A percentile compares a stretch with the other conserved stretches of the same genome.
Conservation (phyloP, 176 grass and related monocot genomes). For the Cenchrus purpureus region DNA sequence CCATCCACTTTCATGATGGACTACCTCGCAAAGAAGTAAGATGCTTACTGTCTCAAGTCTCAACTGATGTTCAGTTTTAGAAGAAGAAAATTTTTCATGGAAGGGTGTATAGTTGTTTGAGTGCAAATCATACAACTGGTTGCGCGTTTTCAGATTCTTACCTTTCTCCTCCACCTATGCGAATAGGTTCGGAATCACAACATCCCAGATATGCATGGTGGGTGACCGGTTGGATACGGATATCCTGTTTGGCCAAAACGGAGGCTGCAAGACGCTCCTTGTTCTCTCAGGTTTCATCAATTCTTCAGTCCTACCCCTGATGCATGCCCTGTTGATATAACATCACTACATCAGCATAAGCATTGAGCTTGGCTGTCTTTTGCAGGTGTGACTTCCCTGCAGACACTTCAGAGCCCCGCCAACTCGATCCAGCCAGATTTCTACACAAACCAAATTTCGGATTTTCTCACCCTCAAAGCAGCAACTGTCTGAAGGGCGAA, state of each 20-base stretch:
- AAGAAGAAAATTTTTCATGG: constrained; percentile 20
- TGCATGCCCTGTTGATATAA: neutral
- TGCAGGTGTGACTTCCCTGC: constrained; percentile 83
- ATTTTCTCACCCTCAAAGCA: constrained; percentile 79
- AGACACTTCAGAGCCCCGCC: constrained; percentile 82
- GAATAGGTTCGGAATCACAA: constrained; percentile 79
- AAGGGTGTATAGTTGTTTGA: neutral
- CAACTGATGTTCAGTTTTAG: neutral
- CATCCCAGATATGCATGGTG: constrained; percentile 99
- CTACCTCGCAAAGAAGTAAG: constrained; percentile 94
- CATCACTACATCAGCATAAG: neutral
- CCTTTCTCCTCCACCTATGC: constrained; percentile 11
- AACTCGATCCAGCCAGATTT: constrained; percentile 95
- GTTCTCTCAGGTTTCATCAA: constrained; percentile 86
- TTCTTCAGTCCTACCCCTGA: constrained; percentile 30
- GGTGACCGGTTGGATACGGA: constrained; percentile 97
- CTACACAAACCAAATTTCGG: constrained; percentile 90
- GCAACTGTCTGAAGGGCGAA: constrained; percentile 69
- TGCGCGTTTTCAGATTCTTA: constrained; percentile 25
- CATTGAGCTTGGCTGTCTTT: constrained; percentile 28
- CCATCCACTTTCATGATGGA: constrained; percentile 99
- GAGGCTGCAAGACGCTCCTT: constrained; percentile 95
- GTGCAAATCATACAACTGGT: neutral
- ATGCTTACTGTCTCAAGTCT: constrained; percentile 7
- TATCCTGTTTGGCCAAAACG: constrained; percentile 94